Conservation (phyloP, 2,329 filamentous ascomycete genomes). For the Penicillium freii region DNA sequence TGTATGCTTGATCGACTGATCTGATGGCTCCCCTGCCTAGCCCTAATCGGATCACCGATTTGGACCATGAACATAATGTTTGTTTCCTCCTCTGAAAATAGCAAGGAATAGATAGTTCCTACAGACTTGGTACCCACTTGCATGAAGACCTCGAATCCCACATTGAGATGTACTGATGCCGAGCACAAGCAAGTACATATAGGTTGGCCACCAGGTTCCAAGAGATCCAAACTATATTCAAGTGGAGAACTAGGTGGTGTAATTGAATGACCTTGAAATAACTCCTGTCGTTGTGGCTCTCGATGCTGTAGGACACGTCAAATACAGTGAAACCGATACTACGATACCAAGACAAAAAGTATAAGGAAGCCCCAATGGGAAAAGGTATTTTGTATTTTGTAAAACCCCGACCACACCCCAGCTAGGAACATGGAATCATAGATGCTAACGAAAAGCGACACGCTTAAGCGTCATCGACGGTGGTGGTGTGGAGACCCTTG, state of each 20-base stretch:
- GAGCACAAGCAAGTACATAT: no score
- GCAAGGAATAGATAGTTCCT: no score
- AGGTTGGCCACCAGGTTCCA: no score
- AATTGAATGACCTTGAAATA: not conserved
- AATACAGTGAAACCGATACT: not conserved
- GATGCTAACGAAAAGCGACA: slow-evolving; percentile 21
- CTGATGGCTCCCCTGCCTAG: no score
- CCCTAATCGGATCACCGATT: no score
- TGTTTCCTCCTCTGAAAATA: no score
- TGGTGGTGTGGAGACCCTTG: slow-evolving; percentile 91
- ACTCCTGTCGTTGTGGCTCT: not conserved
- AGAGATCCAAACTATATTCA: no score
- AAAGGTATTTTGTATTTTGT: slow-evolving; percentile 28
- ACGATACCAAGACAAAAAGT: not conserved
- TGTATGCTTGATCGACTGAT: no score
- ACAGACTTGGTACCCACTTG: no score
- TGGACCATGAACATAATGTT: no score
- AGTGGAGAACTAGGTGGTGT: not conserved
- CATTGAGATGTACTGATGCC: no score
- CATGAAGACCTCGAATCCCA: no score
- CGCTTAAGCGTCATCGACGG: slow-evolving; percentile 68
- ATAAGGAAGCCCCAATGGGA: slow-evolving; percentile 15
- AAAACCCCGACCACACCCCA: slow-evolving; percentile 29
- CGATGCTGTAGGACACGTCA: not conserved
- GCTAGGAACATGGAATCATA: slow-evolving; percentile 27